These are phyloP conservation scores for Cicer chorassanicum DNA, from an alignment of 306 rosid genomes.

Conservation along the genomic window DNA sequence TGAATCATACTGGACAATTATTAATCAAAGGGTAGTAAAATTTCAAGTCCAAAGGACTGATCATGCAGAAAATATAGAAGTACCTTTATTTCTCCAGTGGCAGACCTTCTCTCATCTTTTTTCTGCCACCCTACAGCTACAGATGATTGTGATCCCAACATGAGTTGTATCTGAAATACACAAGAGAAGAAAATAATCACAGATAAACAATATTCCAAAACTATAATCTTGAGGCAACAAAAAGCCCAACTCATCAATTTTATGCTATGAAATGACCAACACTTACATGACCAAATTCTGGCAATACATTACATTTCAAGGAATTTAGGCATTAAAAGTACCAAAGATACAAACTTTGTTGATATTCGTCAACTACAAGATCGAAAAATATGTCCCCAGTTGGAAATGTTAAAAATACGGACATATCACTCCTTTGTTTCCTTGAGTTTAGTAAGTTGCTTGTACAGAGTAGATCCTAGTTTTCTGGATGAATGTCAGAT, in stretches of 20 bases:
- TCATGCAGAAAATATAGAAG: slow-evolving; percentile 41
- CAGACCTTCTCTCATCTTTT: slow-evolving; percentile 75
- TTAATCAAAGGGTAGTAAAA: slow-evolving; percentile 14
- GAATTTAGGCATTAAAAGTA: slow-evolving; percentile 19
- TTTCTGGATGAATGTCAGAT: slow-evolving; percentile 5
- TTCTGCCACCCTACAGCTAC: slow-evolving; percentile 89
- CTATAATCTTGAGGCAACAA: slow-evolving; percentile 24
- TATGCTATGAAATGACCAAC: neutral
- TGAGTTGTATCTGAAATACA: slow-evolving; percentile 74
- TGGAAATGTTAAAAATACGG: slow-evolving; percentile 18
- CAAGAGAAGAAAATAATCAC: slow-evolving; percentile 17
- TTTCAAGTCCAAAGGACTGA: slow-evolving; percentile 13
- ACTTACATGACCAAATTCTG: slow-evolving; percentile 18
- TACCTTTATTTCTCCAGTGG: slow-evolving; percentile 92
- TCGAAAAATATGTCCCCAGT: slow-evolving; percentile 6
- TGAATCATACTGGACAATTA: neutral
- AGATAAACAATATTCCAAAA: slow-evolving; percentile 37
- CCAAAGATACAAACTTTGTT: neutral
- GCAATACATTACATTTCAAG: neutral
- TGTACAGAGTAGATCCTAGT: slow-evolving; percentile 12
- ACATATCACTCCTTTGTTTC: slow-evolving; percentile 20
- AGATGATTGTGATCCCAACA: slow-evolving; percentile 79
- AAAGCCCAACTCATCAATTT: slow-evolving; percentile 21
- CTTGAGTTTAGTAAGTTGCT: slow-evolving; percentile 31
- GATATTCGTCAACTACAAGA: slow-evolving; percentile 12